Percentiles rank a stretch among this genome's conserved stretches.
Evolutionary conservation across 805 yeast species (phyloP).

Genomic region (Kuraishia piskuri): DNA sequence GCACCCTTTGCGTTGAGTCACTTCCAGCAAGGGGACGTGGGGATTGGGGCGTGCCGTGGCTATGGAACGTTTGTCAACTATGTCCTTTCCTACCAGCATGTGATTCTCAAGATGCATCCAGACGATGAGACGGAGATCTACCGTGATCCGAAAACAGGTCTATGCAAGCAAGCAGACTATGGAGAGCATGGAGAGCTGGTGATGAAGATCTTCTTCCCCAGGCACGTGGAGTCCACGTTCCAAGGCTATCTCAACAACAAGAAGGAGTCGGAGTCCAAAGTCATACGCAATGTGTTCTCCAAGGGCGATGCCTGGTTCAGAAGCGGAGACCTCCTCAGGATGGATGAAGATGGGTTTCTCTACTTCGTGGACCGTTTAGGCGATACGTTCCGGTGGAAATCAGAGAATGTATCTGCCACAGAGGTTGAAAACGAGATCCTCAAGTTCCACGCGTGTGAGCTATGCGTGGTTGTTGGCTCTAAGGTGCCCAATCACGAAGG

Average conservation of each 20-base stretch:
- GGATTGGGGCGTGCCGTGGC: constrained; percentile 81
- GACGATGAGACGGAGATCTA: constrained; percentile 66
- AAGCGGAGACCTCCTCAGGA: constrained; percentile 73
- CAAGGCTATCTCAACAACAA: constrained; percentile 86
- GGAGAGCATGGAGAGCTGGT: constrained; percentile 84
- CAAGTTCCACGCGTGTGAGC: constrained; percentile 37
- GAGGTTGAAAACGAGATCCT: constrained; percentile 80
- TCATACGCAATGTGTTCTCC: constrained; percentile 62
- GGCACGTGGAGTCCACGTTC: constrained; percentile 63
- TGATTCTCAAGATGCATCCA: constrained; percentile 67
- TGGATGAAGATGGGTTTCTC: constrained; percentile 59
- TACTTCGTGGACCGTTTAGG: constrained; percentile 91
- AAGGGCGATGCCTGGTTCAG: constrained; percentile 91
- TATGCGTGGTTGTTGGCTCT: constrained; percentile 82
- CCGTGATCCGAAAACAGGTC: constrained; percentile 60
- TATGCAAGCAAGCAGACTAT: constrained; percentile 41
- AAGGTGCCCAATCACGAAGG: constrained; percentile 86
- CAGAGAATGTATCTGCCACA: constrained; percentile 88
- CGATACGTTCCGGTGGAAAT: constrained; percentile 94
- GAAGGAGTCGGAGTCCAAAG: constrained; percentile 70
- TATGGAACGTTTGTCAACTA: constrained; percentile 55
- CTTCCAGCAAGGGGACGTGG: constrained; percentile 68
- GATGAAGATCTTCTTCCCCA: constrained; percentile 58
- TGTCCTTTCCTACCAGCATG: constrained; percentile 44
- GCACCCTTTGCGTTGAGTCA: constrained; percentile 83